These are phyloP conservation scores for Camelina laxa DNA, from an alignment of 345 rosid genomes.

Conservation along the genomic window DNA sequence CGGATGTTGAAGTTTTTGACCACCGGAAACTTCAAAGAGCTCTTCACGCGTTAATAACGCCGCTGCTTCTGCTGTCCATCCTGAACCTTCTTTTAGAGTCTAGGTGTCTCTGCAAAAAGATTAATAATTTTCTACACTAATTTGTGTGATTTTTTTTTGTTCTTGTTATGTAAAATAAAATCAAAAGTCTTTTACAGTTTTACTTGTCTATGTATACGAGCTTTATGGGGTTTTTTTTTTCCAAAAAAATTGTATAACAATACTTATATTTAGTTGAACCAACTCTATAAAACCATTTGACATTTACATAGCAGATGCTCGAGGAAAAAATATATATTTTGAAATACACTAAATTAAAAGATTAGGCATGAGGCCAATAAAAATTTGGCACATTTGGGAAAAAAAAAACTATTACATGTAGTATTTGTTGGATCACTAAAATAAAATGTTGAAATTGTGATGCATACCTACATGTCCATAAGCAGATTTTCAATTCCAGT, in stretches of 20 bases:
- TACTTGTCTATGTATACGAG: constrained; percentile 24
- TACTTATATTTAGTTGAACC: background rate
- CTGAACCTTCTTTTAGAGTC: constrained; percentile 57
- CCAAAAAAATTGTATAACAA: background rate
- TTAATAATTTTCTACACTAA: constrained; percentile 8
- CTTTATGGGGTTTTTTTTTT: background rate
- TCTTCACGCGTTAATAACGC: constrained; percentile 68
- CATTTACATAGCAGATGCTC: background rate
- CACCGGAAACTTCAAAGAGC: constrained; percentile 77
- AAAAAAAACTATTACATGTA: too few relatives aligned
- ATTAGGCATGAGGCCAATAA: too few relatives aligned
- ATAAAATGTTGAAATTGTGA: too few relatives aligned
- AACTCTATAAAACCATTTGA: background rate
- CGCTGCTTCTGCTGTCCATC: constrained; percentile 82
- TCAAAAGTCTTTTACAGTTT: constrained; percentile 4
- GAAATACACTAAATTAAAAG: too few relatives aligned
- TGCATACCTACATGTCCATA: too few relatives aligned
- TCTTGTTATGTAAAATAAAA: constrained; percentile 28
- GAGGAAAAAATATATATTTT: too few relatives aligned
- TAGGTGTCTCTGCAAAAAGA: constrained; percentile 21
- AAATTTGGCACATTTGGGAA: too few relatives aligned
- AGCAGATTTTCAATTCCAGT: too few relatives aligned
- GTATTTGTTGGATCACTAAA: too few relatives aligned
- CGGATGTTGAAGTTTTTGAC: too few relatives aligned
- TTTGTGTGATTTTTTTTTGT: constrained; percentile 13